Conservation (phyloP, 768 basidiomycete species). For the Rhodocollybia butyracea region DNA sequence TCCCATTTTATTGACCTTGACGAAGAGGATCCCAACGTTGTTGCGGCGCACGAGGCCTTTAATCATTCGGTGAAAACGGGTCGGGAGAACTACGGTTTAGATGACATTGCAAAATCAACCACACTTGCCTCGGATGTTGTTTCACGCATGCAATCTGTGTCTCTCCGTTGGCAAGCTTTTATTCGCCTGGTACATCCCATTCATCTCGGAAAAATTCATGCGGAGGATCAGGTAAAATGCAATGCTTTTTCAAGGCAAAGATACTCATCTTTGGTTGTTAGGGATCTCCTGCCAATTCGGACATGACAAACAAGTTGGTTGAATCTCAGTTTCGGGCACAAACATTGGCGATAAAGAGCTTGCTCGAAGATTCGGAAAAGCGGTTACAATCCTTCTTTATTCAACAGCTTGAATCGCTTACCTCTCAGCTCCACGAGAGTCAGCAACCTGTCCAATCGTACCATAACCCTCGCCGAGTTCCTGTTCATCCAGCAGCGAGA, state of each 20-base stretch:
- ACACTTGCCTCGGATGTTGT: neutral
- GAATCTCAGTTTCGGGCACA: neutral
- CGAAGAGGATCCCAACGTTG: neutral
- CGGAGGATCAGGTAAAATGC: neutral
- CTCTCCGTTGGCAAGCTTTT: neutral
- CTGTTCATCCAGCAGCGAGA: neutral
- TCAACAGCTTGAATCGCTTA: no score
- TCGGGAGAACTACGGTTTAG: neutral
- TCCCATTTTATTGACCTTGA: neutral
- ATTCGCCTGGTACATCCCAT: neutral
- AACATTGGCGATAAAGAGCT: no score
- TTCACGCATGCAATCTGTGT: neutral
- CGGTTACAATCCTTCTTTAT: no score
- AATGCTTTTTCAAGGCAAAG: neutral
- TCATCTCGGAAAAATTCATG: neutral
- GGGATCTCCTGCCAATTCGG: neutral
- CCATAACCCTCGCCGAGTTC: neutral
- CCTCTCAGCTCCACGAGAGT: no score
- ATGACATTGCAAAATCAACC: neutral
- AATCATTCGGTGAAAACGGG: neutral
- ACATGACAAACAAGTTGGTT: neutral
- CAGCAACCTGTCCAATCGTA: neutral
- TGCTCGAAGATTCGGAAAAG: no score
- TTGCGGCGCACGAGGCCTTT: neutral
- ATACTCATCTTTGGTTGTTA: neutral